Evolutionary conservation across 495 filamentous ascomycete genomes (phyloP), one percentile per base, ranked within the genome.

Genomic region (Letharia lupina): DNA sequence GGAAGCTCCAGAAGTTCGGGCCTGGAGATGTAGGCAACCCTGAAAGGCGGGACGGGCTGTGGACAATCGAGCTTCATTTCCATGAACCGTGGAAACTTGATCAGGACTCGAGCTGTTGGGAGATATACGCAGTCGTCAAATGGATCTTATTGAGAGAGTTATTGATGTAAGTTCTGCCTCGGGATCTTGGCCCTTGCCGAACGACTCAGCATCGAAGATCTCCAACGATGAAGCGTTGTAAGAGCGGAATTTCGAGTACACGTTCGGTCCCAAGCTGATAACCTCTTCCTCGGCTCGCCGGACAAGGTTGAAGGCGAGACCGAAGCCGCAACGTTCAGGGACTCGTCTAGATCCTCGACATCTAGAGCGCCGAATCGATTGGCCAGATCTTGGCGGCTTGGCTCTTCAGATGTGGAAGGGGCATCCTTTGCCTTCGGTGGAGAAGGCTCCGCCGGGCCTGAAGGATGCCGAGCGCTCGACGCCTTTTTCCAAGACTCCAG

Each of bases 51-150:
- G 40, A 59, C 16, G 9, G 66, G 62, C n/a, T 50, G 54, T 15
- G 62, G 62, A 50, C 61, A 68, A 31, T 35, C 31, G n/a, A 65
- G 4, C 4, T 37, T 39, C 3, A 18, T 40, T 33, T 15, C 45
- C 28, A 20, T 18, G 13, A 65, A 20, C 40, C 28, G 50, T 20
- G 23, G 52, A n/a, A 68, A 68, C 8, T 61, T 68, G 56, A 65
- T 52, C 44, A 68, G 37, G 13, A 50, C 40, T 11, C 62, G 58
- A 50, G 66, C 66, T 28, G 62, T 68, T 41, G 66, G 60, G 6
- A 68, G 31, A 18, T 65, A 68, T 18, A 68, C 52, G 54, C 66
- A 69, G 12, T 66, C 67, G 23, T 69, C 67, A 35, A 69, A 66
- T 3, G 67, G 63, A 4, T 63, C 66, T n/a, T 54, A 4, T 40